Conservation (phyloP, 2,329 filamentous ascomycete genomes). For the Raffaelea ambrosiae region DNA sequence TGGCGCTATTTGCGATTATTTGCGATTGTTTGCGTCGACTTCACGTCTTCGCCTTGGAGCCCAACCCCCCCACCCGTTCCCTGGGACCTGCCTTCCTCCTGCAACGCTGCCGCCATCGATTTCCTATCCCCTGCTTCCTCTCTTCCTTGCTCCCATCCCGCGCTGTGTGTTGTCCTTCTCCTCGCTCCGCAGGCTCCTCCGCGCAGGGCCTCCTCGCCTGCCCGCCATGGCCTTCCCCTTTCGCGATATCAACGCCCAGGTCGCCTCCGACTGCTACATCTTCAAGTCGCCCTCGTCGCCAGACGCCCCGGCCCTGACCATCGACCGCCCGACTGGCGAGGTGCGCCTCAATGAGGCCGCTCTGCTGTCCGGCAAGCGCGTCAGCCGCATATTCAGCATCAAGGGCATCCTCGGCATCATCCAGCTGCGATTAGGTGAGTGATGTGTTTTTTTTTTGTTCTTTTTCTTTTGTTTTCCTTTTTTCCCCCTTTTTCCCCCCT, state of each 20-base stretch:
- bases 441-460: not conserved
- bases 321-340: slow-evolving; percentile 90
- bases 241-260: slow-evolving; percentile 94
- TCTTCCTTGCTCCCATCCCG: not conserved
- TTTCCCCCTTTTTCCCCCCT: not conserved
- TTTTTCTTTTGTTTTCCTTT: not conserved
- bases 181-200: not conserved
- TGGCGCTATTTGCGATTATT: too few relatives aligned
- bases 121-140: too few relatives aligned
- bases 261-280: slow-evolving; percentile 84
- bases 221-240: slow-evolving; percentile 55
- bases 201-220: slow-evolving; percentile 3
- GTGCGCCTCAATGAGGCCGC: slow-evolving; percentile 75
- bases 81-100: too few relatives aligned
- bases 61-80: too few relatives aligned
- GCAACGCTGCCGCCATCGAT: too few relatives aligned
- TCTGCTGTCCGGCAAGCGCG: slow-evolving; percentile 64
- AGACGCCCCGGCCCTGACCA: slow-evolving; percentile 74
- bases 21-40: too few relatives aligned
- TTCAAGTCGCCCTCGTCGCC: slow-evolving; percentile 95
- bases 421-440: slow-evolving; percentile 78
- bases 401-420: slow-evolving; percentile 92
- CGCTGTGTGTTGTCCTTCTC: too few relatives aligned
- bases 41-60: too few relatives aligned
- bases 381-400: slow-evolving; percentile 73